Evolutionary conservation across 2,329 filamentous ascomycete species (phyloP).

Genomic region (Podosphaera fusca): DNA sequence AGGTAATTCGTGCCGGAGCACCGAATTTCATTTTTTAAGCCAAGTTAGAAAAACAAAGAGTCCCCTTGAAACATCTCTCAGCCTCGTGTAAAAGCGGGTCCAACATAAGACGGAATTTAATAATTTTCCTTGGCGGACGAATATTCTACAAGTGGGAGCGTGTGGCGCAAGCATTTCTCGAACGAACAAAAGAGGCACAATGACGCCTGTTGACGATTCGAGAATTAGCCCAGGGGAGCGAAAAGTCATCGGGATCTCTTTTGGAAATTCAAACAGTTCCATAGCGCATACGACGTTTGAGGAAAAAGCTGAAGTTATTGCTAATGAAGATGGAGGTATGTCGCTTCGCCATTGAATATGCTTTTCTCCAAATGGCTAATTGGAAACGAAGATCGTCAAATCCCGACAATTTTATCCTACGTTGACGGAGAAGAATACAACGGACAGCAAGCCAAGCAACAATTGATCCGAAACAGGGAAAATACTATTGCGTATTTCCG

Average conservation of each 20-base stretch:
- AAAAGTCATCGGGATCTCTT: constrained; percentile 78
- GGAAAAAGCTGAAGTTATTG: constrained; percentile 91
- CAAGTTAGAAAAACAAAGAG: too few relatives aligned
- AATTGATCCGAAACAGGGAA: constrained; percentile 73
- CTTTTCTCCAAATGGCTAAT: constrained; percentile 3
- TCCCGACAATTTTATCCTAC: constrained; percentile 84
- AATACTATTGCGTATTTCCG: constrained; percentile 94
- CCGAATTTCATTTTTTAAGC: too few relatives aligned
- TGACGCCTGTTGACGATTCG: constrained; percentile 12
- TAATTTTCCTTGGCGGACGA: too few relatives aligned
- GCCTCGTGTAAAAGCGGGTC: too few relatives aligned
- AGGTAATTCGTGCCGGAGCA: too few relatives aligned
- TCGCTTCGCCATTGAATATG: constrained; percentile 4
- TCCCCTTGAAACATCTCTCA: too few relatives aligned
- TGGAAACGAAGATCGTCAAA: constrained; percentile 56
- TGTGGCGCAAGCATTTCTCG: neutral
- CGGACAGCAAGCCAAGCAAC: constrained; percentile 80
- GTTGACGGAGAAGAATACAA: constrained; percentile 92
- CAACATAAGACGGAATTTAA: too few relatives aligned
- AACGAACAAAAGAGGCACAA: constrained; percentile 3
- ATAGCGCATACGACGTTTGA: constrained; percentile 86
- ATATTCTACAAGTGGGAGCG: too few relatives aligned
- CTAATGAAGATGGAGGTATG: constrained; percentile 90
- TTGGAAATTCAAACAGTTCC: constrained; percentile 96
- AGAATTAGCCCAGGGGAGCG: constrained; percentile 26